Evolutionary conservation across 1,139 yeast genomes (phyloP), one percentile per base, ranked within the genome.

Genomic region (Waltiozyma sp.): DNA sequence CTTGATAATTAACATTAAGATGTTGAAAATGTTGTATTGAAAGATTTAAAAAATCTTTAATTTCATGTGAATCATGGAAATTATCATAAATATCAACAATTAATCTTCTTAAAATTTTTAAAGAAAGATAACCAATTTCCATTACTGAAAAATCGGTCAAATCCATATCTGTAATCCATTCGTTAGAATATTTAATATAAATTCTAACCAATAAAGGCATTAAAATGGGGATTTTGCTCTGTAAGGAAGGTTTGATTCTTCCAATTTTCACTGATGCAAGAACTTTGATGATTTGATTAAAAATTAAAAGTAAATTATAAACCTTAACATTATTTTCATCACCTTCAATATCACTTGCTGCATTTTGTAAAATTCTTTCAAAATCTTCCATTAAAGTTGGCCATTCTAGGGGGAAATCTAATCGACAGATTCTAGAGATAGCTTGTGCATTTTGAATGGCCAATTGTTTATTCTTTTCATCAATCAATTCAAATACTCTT

Each of bases 361-460:
- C 68, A 16, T 65, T 57, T 37, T 66, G 68, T 40, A 85, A 64
- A 28, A 78, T 65, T 3, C 57, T 56, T 18, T 74, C 73, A 1
- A 88, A 52, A 14, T 78, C 79, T 45, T 82, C 88, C 55, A 89
- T 82, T 26, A 88, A 59, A 2, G 70, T 63, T 0, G 93, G 88
- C 97, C 97, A 91, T 40, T 82, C 89, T 9, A 66, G 61, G 0
- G 97, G 97, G 59, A 84, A 91, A 55, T 91, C 98, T 44, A 79
- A 70, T 42, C 96, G 66, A 24, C 85, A 83, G 37, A 91, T 82
- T 48, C 80, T 70, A 1, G 95, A 80, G 5, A 84, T 68, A 0
- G 93, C 80, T 49, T 85, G 82, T 1, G 97, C 94, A 58, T 85
- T 83, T 63, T 91, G 97, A 26, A 83, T 70, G 38, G 81, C 66